phyloP scores from a whole-genome alignment of 371 early-diverging fungal species.

The Nematocida parisii region DNA sequence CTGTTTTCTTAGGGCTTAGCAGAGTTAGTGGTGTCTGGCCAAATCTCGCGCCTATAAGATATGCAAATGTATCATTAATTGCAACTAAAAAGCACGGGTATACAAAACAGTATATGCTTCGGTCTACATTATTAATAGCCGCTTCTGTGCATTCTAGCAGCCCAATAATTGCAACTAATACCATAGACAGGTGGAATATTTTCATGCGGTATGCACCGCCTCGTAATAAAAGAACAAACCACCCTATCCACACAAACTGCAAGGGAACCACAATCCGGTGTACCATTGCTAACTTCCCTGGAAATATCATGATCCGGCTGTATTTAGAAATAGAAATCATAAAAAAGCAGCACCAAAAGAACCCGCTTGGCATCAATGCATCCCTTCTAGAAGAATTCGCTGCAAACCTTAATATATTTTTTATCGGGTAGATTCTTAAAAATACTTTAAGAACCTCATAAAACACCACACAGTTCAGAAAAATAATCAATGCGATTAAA shows the following conservation, averaged over 20 bases:
- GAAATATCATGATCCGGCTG: not conserved
- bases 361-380: slow-evolving; percentile 1
- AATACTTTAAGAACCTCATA: slow-evolving; percentile 55
- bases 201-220: slow-evolving; percentile 78
- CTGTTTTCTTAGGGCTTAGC: slow-evolving; percentile 96
- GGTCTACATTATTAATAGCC: slow-evolving; percentile 86
- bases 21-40: slow-evolving; percentile 87
- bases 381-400: not conserved
- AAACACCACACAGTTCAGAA: slow-evolving; percentile 43
- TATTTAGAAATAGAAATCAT: not conserved
- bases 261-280: slow-evolving; percentile 10
- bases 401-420: not conserved
- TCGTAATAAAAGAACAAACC: slow-evolving; percentile 83
- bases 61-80: slow-evolving; percentile 92
- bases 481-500: slow-evolving; percentile 28
- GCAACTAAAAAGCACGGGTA: slow-evolving; percentile 85
- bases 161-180: slow-evolving; percentile 83
- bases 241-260: slow-evolving; percentile 74
- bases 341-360: slow-evolving; percentile 47
- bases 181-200: slow-evolving; percentile 86
- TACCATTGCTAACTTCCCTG: not conserved
- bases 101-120: slow-evolving; percentile 90
- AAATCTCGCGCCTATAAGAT: slow-evolving; percentile 85
- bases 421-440: not conserved
- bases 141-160: slow-evolving; percentile 83